Evolutionary conservation across 345 rosid genomes (phyloP), one percentile per base, ranked within the genome.

Genomic region (Jatropha curcas): DNA sequence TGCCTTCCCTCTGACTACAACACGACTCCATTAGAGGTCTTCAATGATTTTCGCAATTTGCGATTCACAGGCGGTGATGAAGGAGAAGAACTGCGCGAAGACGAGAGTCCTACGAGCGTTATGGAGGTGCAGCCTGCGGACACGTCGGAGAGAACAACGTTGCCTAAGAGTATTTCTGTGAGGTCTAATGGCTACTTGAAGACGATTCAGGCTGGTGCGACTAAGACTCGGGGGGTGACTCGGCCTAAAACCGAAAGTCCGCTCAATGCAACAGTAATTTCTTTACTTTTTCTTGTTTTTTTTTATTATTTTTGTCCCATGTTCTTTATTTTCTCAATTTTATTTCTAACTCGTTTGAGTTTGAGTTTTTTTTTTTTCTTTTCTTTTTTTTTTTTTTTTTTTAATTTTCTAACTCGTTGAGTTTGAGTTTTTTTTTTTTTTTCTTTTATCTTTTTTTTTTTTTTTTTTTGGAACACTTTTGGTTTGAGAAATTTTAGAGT

Each of bases 91-190:
- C 41, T 68, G 28, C 71, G 69, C 34, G 83, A 70, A 3, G 72
- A 74, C 43, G 84, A 82, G 67, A 80, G 82, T 72, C 87, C 89
- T 22, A 78, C 82, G 41, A 84, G 87, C 53, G 80, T 73, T 20
- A 82, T 76, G 61, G 83, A 75, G 65, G 60, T 25, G 72, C 61
- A 74, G 73, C 67, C 31, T 24, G 77, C 30, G 2, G 66, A 66
- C 68, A 74, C 63, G 37, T 77, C 56, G 57, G 85, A 86, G 80
- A 82, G 82, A 75, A 79, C 77, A 34, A 69, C 86, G 52, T 51
- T 94, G 65, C 97, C 96, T 31, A 92, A 87, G 77, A 89, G 92
- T 68, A 88, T 90, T 55, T 90, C 97, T 34, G 92, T 92, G 56
- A 77, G 93, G 69, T 86, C 97, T 55, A 80, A 67, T 2, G 87